These are phyloP conservation scores for Grosmannia penicillata DNA, from an alignment of 2,329 filamentous ascomycete species.

Conservation along the genomic window DNA sequence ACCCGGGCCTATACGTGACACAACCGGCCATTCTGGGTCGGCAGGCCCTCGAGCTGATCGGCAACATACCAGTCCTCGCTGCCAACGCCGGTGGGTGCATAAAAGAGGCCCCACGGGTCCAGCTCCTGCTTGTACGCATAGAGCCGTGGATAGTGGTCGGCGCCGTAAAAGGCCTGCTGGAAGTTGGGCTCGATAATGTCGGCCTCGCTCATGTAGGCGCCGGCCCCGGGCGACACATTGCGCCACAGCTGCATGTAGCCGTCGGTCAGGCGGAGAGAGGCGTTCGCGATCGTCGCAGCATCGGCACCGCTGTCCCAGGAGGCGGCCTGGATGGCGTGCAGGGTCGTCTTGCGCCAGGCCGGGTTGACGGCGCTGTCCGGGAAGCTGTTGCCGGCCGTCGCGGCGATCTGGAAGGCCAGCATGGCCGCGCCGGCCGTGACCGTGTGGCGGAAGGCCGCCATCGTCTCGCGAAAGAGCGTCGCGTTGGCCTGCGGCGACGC, in stretches of 20 bases:
- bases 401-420: conserved; percentile 24
- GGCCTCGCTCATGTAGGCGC: conserved; percentile 25
- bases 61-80: conserved; percentile 13
- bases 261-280: conserved; percentile 15
- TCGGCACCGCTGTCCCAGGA: conserved; percentile 10
- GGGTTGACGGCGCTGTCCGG: conserved; percentile 29
- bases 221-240: conserved; percentile 18
- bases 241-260: conserved; percentile 17
- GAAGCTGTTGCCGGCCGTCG: conserved; percentile 12
- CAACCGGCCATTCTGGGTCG: conserved; percentile 11
- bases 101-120: conserved; percentile 19
- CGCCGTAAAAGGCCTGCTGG: conserved; percentile 20
- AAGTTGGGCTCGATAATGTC: conserved; percentile 19
- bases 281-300: conserved; percentile 8
- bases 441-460: conserved; percentile 20
- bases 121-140: conserved; percentile 17
- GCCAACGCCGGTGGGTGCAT: conserved; percentile 12
- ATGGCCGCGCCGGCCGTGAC: conserved; percentile 25
- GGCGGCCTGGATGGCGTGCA: conserved; percentile 20
- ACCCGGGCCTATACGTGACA: conserved; percentile 1
- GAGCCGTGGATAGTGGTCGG: conserved; percentile 16
- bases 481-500: conserved; percentile 8
- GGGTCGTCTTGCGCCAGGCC: conserved; percentile 28
- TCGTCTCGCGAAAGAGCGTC: conserved; percentile 14
- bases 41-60: conserved; percentile 9